Percentiles rank a stretch among this genome's conserved stretches.
Conservation (phyloP, 2,329 filamentous ascomycete species). For the Sclerotinia minor region DNA sequence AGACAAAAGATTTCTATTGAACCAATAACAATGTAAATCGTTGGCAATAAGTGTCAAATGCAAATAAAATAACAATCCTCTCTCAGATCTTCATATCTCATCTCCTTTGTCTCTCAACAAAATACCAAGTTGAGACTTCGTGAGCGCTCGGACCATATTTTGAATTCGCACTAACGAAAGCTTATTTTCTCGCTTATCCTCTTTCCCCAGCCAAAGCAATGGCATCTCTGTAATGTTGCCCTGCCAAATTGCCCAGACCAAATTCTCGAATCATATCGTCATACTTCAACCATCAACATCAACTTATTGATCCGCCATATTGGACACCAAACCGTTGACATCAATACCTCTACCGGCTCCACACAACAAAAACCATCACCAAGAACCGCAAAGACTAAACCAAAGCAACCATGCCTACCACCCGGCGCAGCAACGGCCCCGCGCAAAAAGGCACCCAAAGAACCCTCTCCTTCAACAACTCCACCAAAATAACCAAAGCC, state of each 20-base stretch:
- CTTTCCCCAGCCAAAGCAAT: not conserved
- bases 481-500: slow-evolving; percentile 57
- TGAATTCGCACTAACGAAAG: not conserved
- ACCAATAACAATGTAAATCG: not conserved
- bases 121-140: not conserved
- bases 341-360: not conserved
- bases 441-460: slow-evolving; percentile 49
- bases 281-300: not conserved
- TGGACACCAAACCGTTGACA: not conserved
- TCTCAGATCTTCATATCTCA: not conserved
- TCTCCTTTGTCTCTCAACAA: slow-evolving; percentile 11
- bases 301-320: not conserved
- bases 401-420: slow-evolving; percentile 32
- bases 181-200: not conserved
- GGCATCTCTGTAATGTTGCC: not conserved
- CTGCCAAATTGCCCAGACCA: not conserved
- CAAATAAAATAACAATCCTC: not conserved
- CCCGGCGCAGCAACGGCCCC: slow-evolving; percentile 44
- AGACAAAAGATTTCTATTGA: not conserved
- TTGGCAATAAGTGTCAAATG: not conserved
- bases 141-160: not conserved
- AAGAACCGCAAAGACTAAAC: slow-evolving; percentile 8
- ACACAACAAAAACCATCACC: slow-evolving; percentile 24
- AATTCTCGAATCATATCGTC: slow-evolving; percentile 1
- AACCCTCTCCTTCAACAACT: slow-evolving; percentile 63